Base-by-base conservation (phyloP, 169 alveolate species). In the Cryptosporidium bovis region DNA sequence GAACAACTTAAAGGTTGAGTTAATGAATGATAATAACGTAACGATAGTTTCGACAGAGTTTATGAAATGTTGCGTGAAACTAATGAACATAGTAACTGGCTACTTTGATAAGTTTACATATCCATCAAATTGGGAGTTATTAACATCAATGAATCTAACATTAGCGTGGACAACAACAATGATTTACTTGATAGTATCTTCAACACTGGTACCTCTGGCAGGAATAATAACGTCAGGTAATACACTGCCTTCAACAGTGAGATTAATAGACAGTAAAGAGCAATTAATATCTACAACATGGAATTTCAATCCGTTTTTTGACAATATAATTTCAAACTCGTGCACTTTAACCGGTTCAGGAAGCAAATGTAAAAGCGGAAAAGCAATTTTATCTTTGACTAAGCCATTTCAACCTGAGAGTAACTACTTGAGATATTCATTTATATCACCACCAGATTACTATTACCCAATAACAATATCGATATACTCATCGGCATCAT, bases 141-240 rank as follows among this genome's bases (percentile, higher is more conserved):
- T 77, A 24, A 77, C 69, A 13, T 77, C 85, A 44, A 40, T 77
- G 69, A 77, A 77, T 13, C 48, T 77, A 0, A 77, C 85, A 29
- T 18, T 77, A 20, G 85, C 85, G 46, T 77, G 85, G 85, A 77
- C 71, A 15, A 46, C 65, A 24, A 71, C 77, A 77, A 77, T 77
- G 69, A 7, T 77, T 8, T 77, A 77, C 34, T 77, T 77, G 55
- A 58, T 77, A 36, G 34, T 77, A 44, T 77, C 85, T 0, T 56
- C 69, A 12, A 77, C 69, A 24, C 48, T 77, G 13, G 71, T 77
- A 40, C 85, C 85, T n/a, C 64, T 77, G 36, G 85, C 77, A 18
- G 50, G 71, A 2, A 40, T 77, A 60, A 71, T 77, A 27, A 60
- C 36, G 1, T 58, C 40, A 16, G 51, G 50, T 20, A 60, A 77